These are phyloP conservation scores for Pyrenophora seminiperda DNA, from an alignment of 2,329 filamentous ascomycete species.

Conservation along the genomic window DNA sequence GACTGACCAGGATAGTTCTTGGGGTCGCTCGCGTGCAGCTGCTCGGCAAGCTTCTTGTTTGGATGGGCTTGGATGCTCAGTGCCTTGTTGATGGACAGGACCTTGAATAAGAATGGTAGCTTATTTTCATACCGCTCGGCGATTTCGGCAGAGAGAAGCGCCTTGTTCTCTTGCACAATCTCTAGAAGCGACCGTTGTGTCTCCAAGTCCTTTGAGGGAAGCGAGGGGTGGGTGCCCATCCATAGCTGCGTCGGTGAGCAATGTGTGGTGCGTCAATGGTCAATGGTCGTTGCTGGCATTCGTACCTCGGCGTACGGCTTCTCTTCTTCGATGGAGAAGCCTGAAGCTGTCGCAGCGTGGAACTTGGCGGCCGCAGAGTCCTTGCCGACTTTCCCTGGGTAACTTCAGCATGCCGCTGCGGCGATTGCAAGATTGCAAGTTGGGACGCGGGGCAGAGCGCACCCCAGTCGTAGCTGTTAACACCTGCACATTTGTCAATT, in stretches of 20 bases:
- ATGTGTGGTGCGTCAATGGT: neutral
- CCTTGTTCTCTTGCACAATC: constrained; percentile 83
- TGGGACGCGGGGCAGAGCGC: constrained; percentile 40
- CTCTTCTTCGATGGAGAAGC: constrained; percentile 78
- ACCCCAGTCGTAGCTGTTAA: constrained; percentile 99
- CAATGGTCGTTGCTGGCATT: neutral
- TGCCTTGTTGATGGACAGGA: constrained; percentile 93
- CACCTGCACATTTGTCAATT: constrained; percentile 62
- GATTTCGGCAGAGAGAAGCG: constrained; percentile 76
- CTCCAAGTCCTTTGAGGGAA: constrained; percentile 85
- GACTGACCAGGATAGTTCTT: constrained; percentile 77
- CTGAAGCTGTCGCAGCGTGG: constrained; percentile 80
- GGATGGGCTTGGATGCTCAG: constrained; percentile 97
- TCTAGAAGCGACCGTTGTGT: constrained; percentile 87
- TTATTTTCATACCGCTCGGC: constrained; percentile 76
- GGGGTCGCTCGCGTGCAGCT: constrained; percentile 81
- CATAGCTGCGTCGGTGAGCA: constrained; percentile 70
- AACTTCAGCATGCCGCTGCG: constrained; percentile 34
- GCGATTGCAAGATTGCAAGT: constrained; percentile 17
- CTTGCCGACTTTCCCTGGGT: constrained; percentile 78
- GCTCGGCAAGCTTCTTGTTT: constrained; percentile 90
- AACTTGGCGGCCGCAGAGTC: constrained; percentile 88
- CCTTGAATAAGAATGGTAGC: constrained; percentile 96
- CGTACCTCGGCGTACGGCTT: constrained; percentile 91
- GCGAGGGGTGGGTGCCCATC: constrained; percentile 98